Evolutionary conservation across 129 eudicot genomes (phyloP), one percentile per base, ranked within the genome.

Genomic region (Chrysanthemum seticuspe): DNA sequence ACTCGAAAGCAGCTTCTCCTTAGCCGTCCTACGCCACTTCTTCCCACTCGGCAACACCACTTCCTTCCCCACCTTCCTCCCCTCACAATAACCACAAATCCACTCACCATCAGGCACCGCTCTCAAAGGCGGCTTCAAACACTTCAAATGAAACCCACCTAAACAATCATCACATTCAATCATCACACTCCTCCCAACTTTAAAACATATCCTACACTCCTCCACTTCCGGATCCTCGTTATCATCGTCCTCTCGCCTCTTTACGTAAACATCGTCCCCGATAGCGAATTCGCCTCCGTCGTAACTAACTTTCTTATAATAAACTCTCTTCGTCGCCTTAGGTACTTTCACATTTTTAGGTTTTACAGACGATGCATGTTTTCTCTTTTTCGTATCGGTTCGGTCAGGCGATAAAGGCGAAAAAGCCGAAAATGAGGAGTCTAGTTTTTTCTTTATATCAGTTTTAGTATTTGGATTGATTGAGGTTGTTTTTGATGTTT

Each of bases 101-200:
- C 99, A 94, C 74, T 94, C 94, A 13, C 96, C 99, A 62, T 90
- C 91, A 0, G 97, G 99, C 49, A 94, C 94, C 4, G 21, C 73
- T 78, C 44, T 83, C 69, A 94, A 64, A 0, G 99, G 99, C 5
- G 99, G 99, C 73, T 85, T 94, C 77, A 94, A 76, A 63, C 99
- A 94, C 64, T 88, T 90, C 84, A 94, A 80, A 74, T 94, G 99
- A 80, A 94, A 94, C 40, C 97, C 99, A 62, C 89, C 87, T 57
- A 94, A 78, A 74, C 99, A 94, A 56, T 88, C 89, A 88, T 90
- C 99, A 73, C 97, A 94, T 73, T 94, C 99, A 50, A 94, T 83
- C 98, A 92, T 89, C 3, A 89, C 45, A 31, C 31, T 74, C 69
- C 56, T 82, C 21, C 95, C 95, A 49, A 71, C 82, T 57, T 67